Conservation (phyloP, 257 asterid genomes). For the Verbena officinalis region DNA sequence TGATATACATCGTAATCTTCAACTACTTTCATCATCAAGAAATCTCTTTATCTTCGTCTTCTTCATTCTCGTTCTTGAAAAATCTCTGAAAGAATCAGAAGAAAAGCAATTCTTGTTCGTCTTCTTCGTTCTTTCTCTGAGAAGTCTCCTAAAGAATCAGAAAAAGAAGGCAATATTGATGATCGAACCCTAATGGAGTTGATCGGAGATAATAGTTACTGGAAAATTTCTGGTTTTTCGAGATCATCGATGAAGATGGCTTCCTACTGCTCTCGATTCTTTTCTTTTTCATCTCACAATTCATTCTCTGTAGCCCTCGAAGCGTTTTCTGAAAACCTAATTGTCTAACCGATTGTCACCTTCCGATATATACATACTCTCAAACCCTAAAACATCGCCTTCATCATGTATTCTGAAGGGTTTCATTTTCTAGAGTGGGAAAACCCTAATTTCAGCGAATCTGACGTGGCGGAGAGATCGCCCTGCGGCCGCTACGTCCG, state of each 20-base stretch:
- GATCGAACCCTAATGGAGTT: neutral
- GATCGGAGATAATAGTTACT: neutral
- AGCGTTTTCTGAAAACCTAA: slow-evolving; percentile 28
- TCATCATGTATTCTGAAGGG: slow-evolving; percentile 17
- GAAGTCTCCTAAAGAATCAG: neutral
- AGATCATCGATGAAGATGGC: slow-evolving; percentile 19
- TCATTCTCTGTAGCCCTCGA: slow-evolving; percentile 33
- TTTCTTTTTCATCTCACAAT: slow-evolving; percentile 23
- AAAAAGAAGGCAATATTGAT: slow-evolving; percentile 2
- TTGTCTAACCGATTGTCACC: neutral
- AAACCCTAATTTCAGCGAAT: neutral
- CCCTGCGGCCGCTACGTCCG: slow-evolving; percentile 37
- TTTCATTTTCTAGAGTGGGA: neutral
- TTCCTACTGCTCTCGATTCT: neutral
- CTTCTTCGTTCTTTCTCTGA: no score
- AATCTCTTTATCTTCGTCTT: no score
- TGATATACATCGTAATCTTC: no score
- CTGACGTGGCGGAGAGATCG: slow-evolving; percentile 34
- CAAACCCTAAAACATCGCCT: neutral
- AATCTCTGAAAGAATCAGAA: neutral
- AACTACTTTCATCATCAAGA: no score
- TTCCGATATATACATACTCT: neutral
- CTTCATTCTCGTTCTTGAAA: no score
- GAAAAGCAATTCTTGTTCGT: no score
- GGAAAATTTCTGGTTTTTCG: neutral